phyloP scores from a whole-genome alignment of 768 basidiomycete species.

The Lactarius quietus region DNA sequence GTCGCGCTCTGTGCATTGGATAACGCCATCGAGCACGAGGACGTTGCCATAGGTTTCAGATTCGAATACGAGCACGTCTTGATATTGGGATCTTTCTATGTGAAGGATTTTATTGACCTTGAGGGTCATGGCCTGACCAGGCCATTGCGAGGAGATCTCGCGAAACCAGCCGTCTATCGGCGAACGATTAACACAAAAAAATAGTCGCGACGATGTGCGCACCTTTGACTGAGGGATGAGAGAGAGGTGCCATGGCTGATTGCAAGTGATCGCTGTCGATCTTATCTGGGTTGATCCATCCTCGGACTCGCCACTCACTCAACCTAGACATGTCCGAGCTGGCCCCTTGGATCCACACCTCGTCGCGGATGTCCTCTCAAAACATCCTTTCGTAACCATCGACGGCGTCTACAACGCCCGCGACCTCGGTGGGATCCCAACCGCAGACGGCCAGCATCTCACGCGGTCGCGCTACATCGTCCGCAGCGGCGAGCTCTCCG shows the following conservation, averaged over 20 bases:
- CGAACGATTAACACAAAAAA: neutral
- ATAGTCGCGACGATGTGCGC: slow-evolving; percentile 24
- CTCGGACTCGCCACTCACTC: neutral
- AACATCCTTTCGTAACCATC: slow-evolving; percentile 65
- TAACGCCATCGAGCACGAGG: slow-evolving; percentile 89
- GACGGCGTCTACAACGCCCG: slow-evolving; percentile 75
- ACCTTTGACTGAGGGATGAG: slow-evolving; percentile 37
- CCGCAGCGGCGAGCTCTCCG: slow-evolving; percentile 70
- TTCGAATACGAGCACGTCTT: slow-evolving; percentile 97
- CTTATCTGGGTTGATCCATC: neutral
- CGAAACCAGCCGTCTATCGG: slow-evolving; percentile 88
- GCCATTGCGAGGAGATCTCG: slow-evolving; percentile 94
- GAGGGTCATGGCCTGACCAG: slow-evolving; percentile 95
- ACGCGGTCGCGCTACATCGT: slow-evolving; percentile 57
- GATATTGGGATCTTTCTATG: slow-evolving; percentile 87
- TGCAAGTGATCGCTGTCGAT: neutral
- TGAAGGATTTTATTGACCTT: slow-evolving; percentile 96
- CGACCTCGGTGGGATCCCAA: slow-evolving; percentile 64
- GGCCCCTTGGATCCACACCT: slow-evolving; percentile 64
- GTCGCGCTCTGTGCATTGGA: slow-evolving; percentile 97
- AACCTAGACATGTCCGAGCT: slow-evolving; percentile 35
- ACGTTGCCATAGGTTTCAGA: slow-evolving; percentile 98
- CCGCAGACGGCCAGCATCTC: slow-evolving; percentile 41
- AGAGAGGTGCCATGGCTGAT: slow-evolving; percentile 36
- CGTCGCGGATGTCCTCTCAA: slow-evolving; percentile 61